Percentiles rank a stretch among this genome's conserved stretches.
These are phyloP conservation scores for Scutellaria minor DNA, from an alignment of 257 asterid genomes.

Conservation along the genomic window DNA sequence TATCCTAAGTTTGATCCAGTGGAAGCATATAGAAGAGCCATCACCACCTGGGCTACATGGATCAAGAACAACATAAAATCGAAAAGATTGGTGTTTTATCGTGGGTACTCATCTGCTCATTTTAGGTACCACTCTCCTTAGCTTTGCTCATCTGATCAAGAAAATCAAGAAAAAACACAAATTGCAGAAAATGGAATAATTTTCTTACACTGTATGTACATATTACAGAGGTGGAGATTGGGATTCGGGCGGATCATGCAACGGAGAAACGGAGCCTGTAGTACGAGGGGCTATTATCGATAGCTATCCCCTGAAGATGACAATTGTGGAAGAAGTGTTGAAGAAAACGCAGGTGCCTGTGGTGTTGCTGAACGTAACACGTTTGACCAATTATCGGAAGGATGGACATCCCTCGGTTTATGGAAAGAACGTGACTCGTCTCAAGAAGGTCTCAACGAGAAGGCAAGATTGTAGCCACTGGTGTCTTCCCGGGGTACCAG, in stretches of 20 bases:
- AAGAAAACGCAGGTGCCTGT: slow-evolving; percentile 61
- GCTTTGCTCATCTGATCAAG: background rate
- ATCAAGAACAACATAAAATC: slow-evolving; percentile 50
- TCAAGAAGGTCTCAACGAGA: slow-evolving; percentile 63
- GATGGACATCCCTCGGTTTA: slow-evolving; percentile 95
- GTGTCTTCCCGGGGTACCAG: slow-evolving; percentile 99
- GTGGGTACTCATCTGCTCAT: slow-evolving; percentile 98
- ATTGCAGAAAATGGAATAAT: background rate
- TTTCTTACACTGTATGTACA: slow-evolving; percentile 13
- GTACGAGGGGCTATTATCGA: slow-evolving; percentile 64
- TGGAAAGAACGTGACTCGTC: slow-evolving; percentile 62
- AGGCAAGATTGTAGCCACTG: slow-evolving; percentile 98
- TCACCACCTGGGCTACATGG: slow-evolving; percentile 93
- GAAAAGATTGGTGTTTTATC: slow-evolving; percentile 72
- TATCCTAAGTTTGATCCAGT: slow-evolving; percentile 80
- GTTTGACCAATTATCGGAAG: slow-evolving; percentile 81
- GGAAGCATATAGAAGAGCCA: slow-evolving; percentile 90
- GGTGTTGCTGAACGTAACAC: slow-evolving; percentile 72
- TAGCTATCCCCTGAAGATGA: slow-evolving; percentile 87
- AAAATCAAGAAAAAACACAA: background rate
- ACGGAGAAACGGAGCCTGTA: slow-evolving; percentile 80
- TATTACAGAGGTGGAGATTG: slow-evolving; percentile 95
- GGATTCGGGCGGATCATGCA: slow-evolving; percentile 98
- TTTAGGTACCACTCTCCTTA: slow-evolving; percentile 60
- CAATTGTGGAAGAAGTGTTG: slow-evolving; percentile 66